Evolutionary conservation across 805 yeast genomes (phyloP).

Genomic region (Myxozyma vanderwaltii): DNA sequence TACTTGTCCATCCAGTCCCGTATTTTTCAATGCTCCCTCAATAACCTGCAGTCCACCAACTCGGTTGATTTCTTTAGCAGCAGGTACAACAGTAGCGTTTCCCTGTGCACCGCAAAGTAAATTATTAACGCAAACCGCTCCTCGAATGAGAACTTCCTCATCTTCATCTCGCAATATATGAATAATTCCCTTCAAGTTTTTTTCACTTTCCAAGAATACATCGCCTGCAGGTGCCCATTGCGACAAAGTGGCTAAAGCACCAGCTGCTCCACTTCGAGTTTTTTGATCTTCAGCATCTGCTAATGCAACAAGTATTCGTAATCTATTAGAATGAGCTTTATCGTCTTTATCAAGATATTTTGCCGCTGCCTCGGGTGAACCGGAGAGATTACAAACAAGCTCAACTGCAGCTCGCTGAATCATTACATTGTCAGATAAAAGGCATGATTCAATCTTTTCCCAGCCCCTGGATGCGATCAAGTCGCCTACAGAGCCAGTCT

Average conservation of each 20-base stretch:
- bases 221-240: conserved; percentile 44
- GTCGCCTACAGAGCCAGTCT: conserved; percentile 47
- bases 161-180: conserved; percentile 34
- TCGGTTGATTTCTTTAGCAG: conserved; percentile 4
- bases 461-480: conserved; percentile 48
- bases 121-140: conserved; percentile 37
- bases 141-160: conserved; percentile 39
- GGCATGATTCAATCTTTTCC: conserved; percentile 49
- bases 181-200: conserved; percentile 36
- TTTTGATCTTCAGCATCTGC: conserved; percentile 42
- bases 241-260: conserved; percentile 46
- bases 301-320: conserved; percentile 41
- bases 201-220: conserved; percentile 37
- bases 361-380: conserved; percentile 43
- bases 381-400: conserved; percentile 61
- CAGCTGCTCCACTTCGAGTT: conserved; percentile 45
- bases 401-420: conserved; percentile 66
- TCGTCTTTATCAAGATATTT: conserved; percentile 41
- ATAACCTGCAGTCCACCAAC: background rate
- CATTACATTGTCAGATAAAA: conserved; percentile 50
- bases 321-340: conserved; percentile 36
- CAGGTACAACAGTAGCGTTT: background rate
- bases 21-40: background rate
- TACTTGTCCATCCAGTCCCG: background rate
- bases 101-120: conserved; percentile 10